Conservation (phyloP, 2,329 filamentous ascomycete species). For the Neofusicoccum cordaticola region DNA sequence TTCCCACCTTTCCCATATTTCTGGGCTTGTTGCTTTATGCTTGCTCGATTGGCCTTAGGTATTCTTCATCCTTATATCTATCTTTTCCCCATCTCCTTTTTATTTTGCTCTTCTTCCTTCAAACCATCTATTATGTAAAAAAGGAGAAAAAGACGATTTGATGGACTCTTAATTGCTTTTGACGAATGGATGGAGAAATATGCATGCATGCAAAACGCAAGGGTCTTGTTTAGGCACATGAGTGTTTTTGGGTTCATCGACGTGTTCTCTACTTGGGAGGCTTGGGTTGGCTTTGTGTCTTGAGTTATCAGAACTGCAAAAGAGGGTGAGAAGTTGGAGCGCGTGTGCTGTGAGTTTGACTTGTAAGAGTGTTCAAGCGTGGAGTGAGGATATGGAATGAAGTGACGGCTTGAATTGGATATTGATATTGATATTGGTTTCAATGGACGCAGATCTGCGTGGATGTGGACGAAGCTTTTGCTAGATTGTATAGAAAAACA, state of each 20-base stretch:
- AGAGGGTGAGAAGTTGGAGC: no score
- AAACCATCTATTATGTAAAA: constrained; percentile 1
- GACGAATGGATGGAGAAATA: neutral
- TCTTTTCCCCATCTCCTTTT: neutral
- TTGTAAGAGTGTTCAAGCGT: no score
- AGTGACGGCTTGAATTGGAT: no score
- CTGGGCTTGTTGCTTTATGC: neutral
- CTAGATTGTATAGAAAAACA: no score
- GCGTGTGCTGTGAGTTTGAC: no score
- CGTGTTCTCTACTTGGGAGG: neutral
- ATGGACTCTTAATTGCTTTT: neutral
- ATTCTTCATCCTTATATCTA: neutral
- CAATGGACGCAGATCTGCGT: no score
- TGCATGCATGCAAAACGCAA: neutral
- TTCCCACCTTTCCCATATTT: neutral
- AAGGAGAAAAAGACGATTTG: constrained; percentile 7
- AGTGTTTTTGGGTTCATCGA: neutral
- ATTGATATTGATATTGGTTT: no score
- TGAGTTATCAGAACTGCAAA: no score
- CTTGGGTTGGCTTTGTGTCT: neutral
- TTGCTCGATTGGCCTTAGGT: neutral
- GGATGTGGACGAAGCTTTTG: no score
- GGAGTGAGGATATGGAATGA: neutral
- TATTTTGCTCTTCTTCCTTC: neutral
- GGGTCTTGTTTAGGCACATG: neutral